Base-by-base conservation (phyloP, 306 rosid species). In the Inga leiocalycina region DNA sequence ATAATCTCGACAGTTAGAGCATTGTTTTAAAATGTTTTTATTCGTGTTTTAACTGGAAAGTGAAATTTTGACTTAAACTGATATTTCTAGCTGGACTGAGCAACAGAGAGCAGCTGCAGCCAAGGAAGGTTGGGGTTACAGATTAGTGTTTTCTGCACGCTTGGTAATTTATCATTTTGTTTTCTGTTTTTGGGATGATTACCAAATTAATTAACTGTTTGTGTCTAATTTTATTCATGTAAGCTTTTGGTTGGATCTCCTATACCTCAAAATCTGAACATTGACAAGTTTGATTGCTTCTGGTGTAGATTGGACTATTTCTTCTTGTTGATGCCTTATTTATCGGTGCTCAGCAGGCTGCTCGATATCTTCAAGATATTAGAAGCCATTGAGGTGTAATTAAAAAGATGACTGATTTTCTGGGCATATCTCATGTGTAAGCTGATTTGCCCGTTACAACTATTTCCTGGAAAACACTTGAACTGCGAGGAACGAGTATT, bases 321-420 rank as follows among this genome's bases (percentile, higher is more conserved):
- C 83, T 96, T 7, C 71, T 46, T 56, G 94, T 78, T 6, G 99
- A 96, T 75, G 98, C 97, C 45, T 82, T 96, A 81, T 89, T 84
- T 83, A 34, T 96, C 2, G 94, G 97, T 52, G 93, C 91, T 81
- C 99, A 91, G 89, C 94, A 89, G 87, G 51, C 90, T 9, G 84
- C 90, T 66, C 92, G 45, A 64, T 94, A 92, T 83, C 80, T 96
- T 83, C 97, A 92, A 86, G 99, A 93, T 43, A 79, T 93, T 79
- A 83, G 90, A 78, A 85, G 87, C 44, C 94, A 85, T 80, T 96
- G 81, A 90, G 83, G 49, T 80, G 61, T 66, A 74, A 32, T 27
- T 57, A 37, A 74, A 75, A 8, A 57, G 74, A 77, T 80, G 45
- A 11, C 57, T 67, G 41, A 39, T 39, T 39, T 39, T 5, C 41